Base-by-base conservation (phyloP, 1,284 basidiomycete species). In the Puccinia triticina region DNA sequence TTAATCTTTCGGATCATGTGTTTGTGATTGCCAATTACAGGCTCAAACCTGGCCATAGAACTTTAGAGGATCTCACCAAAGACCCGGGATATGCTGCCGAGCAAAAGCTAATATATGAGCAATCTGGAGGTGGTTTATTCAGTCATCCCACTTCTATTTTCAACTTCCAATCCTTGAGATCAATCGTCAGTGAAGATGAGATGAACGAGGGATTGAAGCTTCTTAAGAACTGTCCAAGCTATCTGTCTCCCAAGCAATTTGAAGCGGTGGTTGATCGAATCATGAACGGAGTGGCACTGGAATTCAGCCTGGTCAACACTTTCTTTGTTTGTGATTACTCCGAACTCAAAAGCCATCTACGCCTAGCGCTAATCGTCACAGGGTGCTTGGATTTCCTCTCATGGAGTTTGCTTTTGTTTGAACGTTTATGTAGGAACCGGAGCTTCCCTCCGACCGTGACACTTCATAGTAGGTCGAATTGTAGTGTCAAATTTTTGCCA, bases 1-100 rank as follows among this genome's bases (percentile, higher is more conserved):
- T 79, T 8, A 82, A 85, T 59, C 80, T 85, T 48, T 82, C 84
- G n/a, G 84, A 85, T 82, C 84, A 83, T 76, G 57, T 73, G 4
- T n/a, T 43, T 37, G n/a, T 75, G 7, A 29, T 64, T 29, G 57
- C 32, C 21, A 61, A 55, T 50, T 83, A 74, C 57, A 34, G 71
- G 10, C 72, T 82, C 21, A 29, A 26, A 29, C 26, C 55, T 7
- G 79, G 79, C 2, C 37, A 64, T 10, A 26, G 74, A 61, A 75
- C 79, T 12, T 57, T 72, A 21, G 79, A 82, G 43, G 72, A 82
- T n/a, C 59, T 82, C 18, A 7, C 21, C 11, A 75, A 40, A 23
- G 74, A 82, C 40, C 26, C 55, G 16, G 75, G 59, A 8, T 64
- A 66, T 43, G 55, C 72, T 40, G 55, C 37, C 16, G 72, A 75